A percentile compares a stretch with the other conserved stretches of the same genome.
Evolutionary conservation across 192 early-diverging fungal genomes (phyloP).

Genomic region (Linnemannia exigua): DNA sequence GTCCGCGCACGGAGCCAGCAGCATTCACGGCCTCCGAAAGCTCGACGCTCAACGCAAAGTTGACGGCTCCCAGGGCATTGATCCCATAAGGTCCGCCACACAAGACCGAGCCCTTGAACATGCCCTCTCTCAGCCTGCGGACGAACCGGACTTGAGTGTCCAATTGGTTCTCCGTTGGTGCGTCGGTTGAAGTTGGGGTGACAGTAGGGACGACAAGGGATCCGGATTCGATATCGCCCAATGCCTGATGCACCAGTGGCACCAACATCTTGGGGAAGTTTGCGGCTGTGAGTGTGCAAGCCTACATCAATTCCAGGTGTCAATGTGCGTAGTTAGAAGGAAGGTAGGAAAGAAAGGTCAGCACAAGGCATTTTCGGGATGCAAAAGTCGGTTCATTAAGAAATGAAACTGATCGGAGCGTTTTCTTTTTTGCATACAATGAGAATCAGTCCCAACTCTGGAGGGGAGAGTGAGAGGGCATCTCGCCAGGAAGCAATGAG

Average conservation of each 20-base stretch:
- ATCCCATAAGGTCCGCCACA: slow-evolving; percentile 50
- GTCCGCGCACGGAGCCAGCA: slow-evolving; percentile 25
- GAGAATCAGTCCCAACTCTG: slow-evolving; percentile 36
- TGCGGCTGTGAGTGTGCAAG: slow-evolving; percentile 34
- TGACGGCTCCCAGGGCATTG: slow-evolving; percentile 50
- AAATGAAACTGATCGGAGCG: not conserved
- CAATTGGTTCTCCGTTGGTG: not conserved
- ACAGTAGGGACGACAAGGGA: slow-evolving; percentile 9
- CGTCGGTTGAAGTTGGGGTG: not conserved
- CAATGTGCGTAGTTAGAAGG: not conserved
- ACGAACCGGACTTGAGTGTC: slow-evolving; percentile 33
- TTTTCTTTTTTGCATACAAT: slow-evolving; percentile 34
- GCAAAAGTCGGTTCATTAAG: not conserved
- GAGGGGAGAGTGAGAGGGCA: slow-evolving; percentile 28
- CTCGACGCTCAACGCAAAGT: slow-evolving; percentile 29
- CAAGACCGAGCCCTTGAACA: slow-evolving; percentile 36
- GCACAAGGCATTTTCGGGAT: not conserved
- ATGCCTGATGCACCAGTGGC: slow-evolving; percentile 38
- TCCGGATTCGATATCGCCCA: slow-evolving; percentile 23
- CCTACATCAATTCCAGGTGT: slow-evolving; percentile 14
- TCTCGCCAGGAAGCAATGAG: slow-evolving; percentile 42
- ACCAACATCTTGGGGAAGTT: slow-evolving; percentile 44
- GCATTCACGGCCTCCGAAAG: slow-evolving; percentile 21
- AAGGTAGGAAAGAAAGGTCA: not conserved
- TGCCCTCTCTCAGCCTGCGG: slow-evolving; percentile 29